phyloP scores from a whole-genome alignment of 2,329 filamentous ascomycete genomes.

The Aspergillus sp. region DNA sequence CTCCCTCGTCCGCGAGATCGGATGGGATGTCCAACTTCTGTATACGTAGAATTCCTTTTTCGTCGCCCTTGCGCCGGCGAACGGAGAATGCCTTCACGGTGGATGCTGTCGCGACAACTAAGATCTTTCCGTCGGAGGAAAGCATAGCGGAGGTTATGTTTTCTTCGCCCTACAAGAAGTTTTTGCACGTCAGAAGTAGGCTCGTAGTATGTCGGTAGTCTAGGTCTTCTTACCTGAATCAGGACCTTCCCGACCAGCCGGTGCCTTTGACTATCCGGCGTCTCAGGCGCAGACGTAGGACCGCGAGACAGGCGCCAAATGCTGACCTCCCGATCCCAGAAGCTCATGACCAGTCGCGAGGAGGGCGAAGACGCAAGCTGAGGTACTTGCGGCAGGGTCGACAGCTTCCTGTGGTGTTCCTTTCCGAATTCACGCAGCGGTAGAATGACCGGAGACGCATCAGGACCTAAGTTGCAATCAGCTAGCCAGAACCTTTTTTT shows the following conservation, averaged over 20 bases:
- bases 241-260: constrained; percentile 66
- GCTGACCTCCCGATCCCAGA: constrained; percentile 86
- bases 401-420: constrained; percentile 78
- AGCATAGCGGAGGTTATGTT: constrained; percentile 76
- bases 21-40: constrained; percentile 67
- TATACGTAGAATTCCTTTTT: constrained; percentile 65
- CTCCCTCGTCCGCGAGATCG: constrained; percentile 60
- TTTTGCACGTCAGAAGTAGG: constrained; percentile 7
- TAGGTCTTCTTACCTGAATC: constrained; percentile 39
- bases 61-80: constrained; percentile 50
- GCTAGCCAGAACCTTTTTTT: background rate
- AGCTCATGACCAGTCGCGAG: constrained; percentile 77
- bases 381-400: constrained; percentile 78
- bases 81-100: constrained; percentile 78
- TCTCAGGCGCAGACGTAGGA: constrained; percentile 49
- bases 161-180: constrained; percentile 62
- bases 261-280: constrained; percentile 37
- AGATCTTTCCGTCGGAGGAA: constrained; percentile 67
- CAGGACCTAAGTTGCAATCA: constrained; percentile 62
- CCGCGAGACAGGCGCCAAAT: constrained; percentile 67
- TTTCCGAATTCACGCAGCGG: constrained; percentile 74
- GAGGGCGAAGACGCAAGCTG: constrained; percentile 71
- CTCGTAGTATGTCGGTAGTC: constrained; percentile 39
- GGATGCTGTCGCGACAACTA: constrained; percentile 73
- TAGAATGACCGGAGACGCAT: constrained; percentile 77